These are phyloP conservation scores for Akanthomyces dipterigenus DNA, from an alignment of 2,329 filamentous ascomycete species.

Conservation along the genomic window DNA sequence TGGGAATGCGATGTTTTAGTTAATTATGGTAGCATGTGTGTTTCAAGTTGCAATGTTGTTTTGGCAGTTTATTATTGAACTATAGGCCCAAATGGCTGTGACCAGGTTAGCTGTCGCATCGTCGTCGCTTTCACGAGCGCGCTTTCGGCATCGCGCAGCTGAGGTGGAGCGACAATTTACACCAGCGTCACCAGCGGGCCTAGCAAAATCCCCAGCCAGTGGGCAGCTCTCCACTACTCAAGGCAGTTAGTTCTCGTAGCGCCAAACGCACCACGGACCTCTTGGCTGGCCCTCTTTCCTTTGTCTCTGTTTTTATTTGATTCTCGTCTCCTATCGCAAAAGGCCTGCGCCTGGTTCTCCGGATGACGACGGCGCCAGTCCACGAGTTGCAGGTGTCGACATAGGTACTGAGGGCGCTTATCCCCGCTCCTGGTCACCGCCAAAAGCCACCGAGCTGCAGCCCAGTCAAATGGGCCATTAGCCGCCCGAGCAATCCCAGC, in stretches of 20 bases:
- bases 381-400: background rate
- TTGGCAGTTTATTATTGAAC: background rate
- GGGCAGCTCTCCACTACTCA: slow-evolving; percentile 6
- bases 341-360: slow-evolving; percentile 1
- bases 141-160: background rate
- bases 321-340: background rate
- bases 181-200: background rate
- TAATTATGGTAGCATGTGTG: background rate
- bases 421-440: background rate
- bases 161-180: background rate
- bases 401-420: background rate
- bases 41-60: background rate
- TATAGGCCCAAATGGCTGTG: background rate
- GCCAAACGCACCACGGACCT: background rate
- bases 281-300: background rate
- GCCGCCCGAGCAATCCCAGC: slow-evolving; percentile 3
- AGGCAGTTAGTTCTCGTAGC: background rate
- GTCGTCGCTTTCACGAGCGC: background rate
- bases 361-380: background rate
- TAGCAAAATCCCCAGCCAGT: background rate
- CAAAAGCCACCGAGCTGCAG: background rate
- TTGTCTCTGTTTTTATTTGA: background rate
- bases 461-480: background rate
- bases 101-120: background rate
- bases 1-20: background rate